These are phyloP conservation scores for Ailanthus altissimus DNA, from an alignment of 345 rosid species.

Conservation along the genomic window DNA sequence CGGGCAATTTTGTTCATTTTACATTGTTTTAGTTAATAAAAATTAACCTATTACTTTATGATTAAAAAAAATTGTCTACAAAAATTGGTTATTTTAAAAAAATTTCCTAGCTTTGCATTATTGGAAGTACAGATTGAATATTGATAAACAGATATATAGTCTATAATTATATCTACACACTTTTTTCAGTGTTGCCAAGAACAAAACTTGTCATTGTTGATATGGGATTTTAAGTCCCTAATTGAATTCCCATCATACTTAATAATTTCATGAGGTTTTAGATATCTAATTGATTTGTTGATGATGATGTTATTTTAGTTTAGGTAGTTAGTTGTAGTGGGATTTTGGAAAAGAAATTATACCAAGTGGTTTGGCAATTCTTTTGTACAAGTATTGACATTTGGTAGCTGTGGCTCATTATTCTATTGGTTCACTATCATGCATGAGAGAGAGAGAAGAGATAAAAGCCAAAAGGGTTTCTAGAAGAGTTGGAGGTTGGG, in stretches of 20 bases:
- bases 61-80: no score
- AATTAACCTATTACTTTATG: no score
- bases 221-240: background rate
- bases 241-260: no score
- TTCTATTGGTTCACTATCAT: conserved; percentile 46
- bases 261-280: no score
- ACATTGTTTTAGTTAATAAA: no score
- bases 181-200: background rate
- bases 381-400: conserved; percentile 31
- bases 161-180: no score
- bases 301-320: background rate
- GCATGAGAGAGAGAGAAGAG: conserved; percentile 36
- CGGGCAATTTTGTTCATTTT: no score
- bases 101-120: no score
- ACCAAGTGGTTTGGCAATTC: conserved; percentile 34
- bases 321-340: conserved; percentile 38
- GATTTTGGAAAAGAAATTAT: conserved; percentile 22
- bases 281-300: no score
- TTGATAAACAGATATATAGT: no score
- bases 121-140: no score
- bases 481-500: conserved; percentile 60
- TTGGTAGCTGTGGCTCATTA: conserved; percentile 53
- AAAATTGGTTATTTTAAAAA: no score
- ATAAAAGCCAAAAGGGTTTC: conserved; percentile 27
- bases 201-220: background rate